Evolutionary conservation across 352 stramenopile species (phyloP), one percentile per base, ranked within the genome.

Genomic region (Globisporangium polare): DNA sequence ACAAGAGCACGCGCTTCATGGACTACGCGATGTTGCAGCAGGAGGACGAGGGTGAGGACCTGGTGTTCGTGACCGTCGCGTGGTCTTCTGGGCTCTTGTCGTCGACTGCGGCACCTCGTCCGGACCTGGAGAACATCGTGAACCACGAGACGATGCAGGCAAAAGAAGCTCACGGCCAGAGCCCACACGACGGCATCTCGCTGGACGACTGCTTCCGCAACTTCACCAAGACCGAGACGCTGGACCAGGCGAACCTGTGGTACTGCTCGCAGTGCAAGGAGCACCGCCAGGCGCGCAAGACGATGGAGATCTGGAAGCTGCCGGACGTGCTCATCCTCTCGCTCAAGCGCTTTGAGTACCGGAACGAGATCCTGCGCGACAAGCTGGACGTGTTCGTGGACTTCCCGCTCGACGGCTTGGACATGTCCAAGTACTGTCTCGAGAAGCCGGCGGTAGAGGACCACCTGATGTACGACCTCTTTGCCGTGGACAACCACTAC

Each of bases 401-500:
- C 58, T 97, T 97, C 60, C 90, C 90, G 13, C 65, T 97, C 7
- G 78, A 92, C 17, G 70, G 69, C 29, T 69, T 97, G 20, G 88
- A 97, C 58, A 88, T 98, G 76, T 63, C 71, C 12, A 68, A 73
- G 22, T 97, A 84, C 68, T 86, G 88, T 46, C 78, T 94, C n/a
- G 73, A 90, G 58, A 73, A 77, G 57, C 68, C 60, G 7, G 53
- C 53, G 24, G 65, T 75, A 29, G 66, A 75, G 39, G 68, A 78
- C 31, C 63, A 78, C 45, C 47, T 90, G 6, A 65, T 66, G 33
- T 97, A 96, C 69, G 86, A 97, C 67, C 66, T 97, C 12, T 97
- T 94, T 51, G 90, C 81, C 13, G 89, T 97, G 52, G 90, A 83
- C 63, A 96, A 97, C 62, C 90, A 97, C 73, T 96, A 94, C 51